Conservation (phyloP, 441 rosid species). For the Erodium moschatum region DNA sequence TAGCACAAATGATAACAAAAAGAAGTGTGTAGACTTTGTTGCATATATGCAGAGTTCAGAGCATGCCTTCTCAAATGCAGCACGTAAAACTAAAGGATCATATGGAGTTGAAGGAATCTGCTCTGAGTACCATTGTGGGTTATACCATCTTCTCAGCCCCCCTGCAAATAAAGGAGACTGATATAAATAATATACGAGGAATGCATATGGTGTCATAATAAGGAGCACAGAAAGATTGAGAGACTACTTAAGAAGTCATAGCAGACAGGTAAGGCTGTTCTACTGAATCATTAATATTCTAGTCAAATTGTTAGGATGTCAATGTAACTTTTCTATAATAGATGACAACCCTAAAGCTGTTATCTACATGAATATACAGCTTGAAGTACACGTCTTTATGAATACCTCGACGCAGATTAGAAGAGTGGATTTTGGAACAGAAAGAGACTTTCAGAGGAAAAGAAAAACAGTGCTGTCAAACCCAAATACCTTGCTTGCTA, state of each 20-base stretch:
- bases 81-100: constrained; percentile 54
- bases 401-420: constrained; percentile 7
- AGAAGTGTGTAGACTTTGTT: background rate
- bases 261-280: background rate
- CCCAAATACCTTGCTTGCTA: constrained; percentile 71
- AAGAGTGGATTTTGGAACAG: background rate
- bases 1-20: background rate
- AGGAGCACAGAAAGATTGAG: background rate
- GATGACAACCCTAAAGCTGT: background rate
- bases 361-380: background rate
- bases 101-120: constrained; percentile 76
- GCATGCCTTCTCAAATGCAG: constrained; percentile 74
- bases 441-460: background rate
- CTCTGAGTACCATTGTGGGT: constrained; percentile 78
- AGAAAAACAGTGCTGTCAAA: background rate
- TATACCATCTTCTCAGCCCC: constrained; percentile 82
- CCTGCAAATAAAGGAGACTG: constrained; percentile 39
- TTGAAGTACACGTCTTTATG: background rate
- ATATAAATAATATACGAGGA: constrained; percentile 1
- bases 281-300: background rate
- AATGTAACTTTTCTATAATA: background rate
- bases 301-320: background rate
- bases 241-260: background rate
- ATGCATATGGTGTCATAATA: background rate
- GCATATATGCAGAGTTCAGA: constrained; percentile 15